Base-by-base conservation (phyloP, 23 red algal species). In the Chondrus crispus region DNA sequence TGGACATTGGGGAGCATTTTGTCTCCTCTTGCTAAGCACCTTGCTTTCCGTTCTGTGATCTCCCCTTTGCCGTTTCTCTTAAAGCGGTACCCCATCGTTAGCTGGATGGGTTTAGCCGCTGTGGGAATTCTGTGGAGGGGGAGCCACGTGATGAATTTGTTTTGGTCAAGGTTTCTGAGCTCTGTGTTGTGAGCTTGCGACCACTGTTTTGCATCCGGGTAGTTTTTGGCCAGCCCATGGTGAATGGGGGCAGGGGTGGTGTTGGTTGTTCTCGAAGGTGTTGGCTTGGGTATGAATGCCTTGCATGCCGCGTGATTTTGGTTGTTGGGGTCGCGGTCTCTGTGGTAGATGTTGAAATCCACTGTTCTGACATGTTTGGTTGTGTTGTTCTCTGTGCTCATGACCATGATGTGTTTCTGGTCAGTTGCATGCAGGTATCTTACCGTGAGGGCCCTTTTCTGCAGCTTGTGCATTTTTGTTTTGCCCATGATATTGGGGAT, bases 141-240 rank as follows among this genome's bases (percentile, higher is more conserved):
- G 5, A 83, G 36, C 79, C 79, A 83, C 5, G 55, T 83, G 3
- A 83, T 83, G 50, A 30, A 47, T 6, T 83, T 83, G 28, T 50
- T 12, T 3, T 60, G 20, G 36, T 83, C 79, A 3, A 83, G 79
- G 20, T 83, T 58, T 13, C 44, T 39, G 3, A 83, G 26, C 62
- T 83, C 50, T 47, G 2, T 4, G 28, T 83, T 62, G 79, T 83
- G 79, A 3, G 79, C 48, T 57, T 8, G 16, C 2, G 50, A 47
- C 49, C 79, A 62, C 3, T 3, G 2, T 8, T 5, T 4, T 10
- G 79, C 47, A 62, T 83, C 79, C 10, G 79, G 79, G 79, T 83
- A 83, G 10, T 11, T 4, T 14, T 47, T 2, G 3, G 79, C 55
- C 22, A 60, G 51, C 62, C 62, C 10, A 4, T 53, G 79, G 12